phyloP scores from a whole-genome alignment of 1,284 basidiomycete genomes.

The Fomitopsis palustris region DNA sequence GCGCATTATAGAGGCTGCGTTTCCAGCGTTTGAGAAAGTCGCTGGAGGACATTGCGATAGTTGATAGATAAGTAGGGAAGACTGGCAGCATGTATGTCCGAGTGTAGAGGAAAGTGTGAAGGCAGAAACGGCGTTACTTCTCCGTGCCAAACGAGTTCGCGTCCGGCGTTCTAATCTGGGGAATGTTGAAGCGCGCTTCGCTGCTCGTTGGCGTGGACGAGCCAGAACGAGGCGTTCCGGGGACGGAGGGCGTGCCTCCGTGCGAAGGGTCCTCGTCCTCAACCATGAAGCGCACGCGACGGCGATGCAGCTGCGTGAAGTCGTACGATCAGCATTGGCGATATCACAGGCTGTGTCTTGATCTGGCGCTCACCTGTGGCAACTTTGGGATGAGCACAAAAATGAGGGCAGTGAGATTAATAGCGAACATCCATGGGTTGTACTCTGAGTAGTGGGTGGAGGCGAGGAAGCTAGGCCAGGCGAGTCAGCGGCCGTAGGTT shows the following conservation, averaged over 20 bases:
- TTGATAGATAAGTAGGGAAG: neutral
- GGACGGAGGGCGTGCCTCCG: constrained; percentile 59
- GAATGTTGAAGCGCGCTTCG: constrained; percentile 16
- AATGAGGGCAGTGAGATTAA: constrained; percentile 87
- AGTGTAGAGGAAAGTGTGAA: neutral
- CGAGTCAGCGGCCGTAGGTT: neutral
- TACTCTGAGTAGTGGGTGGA: constrained; percentile 99
- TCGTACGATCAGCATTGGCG: neutral
- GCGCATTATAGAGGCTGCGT: neutral
- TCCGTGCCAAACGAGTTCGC: constrained; percentile 18
- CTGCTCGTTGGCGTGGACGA: constrained; percentile 24
- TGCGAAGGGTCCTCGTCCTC: constrained; percentile 50
- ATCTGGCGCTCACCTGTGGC: constrained; percentile 63
- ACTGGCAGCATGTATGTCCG: neutral
- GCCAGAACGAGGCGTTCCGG: constrained; percentile 41
- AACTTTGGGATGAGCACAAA: constrained; percentile 93
- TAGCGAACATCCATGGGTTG: constrained; percentile 87
- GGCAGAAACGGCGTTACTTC: neutral
- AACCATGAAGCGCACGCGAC: constrained; percentile 72
- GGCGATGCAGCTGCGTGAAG: constrained; percentile 65
- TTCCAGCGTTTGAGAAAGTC: neutral
- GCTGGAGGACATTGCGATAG: neutral
- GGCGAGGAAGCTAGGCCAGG: constrained; percentile 74
- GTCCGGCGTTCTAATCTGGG: constrained; percentile 32
- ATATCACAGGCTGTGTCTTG: neutral